Base-by-base conservation (phyloP, 2,329 filamentous ascomycete genomes). In the Cladosporium sp. region DNA sequence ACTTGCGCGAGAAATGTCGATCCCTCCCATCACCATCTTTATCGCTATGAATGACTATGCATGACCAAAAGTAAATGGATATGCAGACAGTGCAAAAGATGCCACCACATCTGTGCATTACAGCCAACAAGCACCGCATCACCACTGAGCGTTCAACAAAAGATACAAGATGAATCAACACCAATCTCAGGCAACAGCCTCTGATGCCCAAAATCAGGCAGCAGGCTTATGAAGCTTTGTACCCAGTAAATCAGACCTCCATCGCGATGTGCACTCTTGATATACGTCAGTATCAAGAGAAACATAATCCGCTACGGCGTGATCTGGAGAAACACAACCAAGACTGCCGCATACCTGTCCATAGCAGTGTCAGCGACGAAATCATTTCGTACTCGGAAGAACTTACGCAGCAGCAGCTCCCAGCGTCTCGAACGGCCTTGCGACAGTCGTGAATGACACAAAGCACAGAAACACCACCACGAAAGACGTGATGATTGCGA, bases 401-500 rank as follows among this genome's bases (percentile, higher is more conserved):
- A 56, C 51, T 30, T 34, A 56, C 51, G 51, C 51, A 21, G 51
- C 51, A 30, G 51, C 51, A 6, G 28, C 28, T 23, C 51, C 51
- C 5, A 56, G 28, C 14, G 14, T 56, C 16, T 34, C 51, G 7
- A 56, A 34, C 5, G 51, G 51, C 5, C 51, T 56, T 21, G 51
- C 51, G 18, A 30, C 30, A 34, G 28, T 56, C 5, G 51, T 56
- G 51, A 56, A 56, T 5, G 51, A 30, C 25, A 56, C 51, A 3
- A 56, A 30, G 5, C 6, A 56, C 51, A 56, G 18, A 13, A 56
- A 56, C 11, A 34, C 51, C 30, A 56, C 28, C 6, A 56, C 14
- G n/a, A 56, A 56, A 18, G 18, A 18, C 5, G 51, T 56, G 51
- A 56, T 56, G 16, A 58, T 58, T 3, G 68, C 26, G 18, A 56